A percentile compares a stretch with the other conserved stretches of the same genome.
Evolutionary conservation across 75 land plant species (phyloP).

Genomic region (Sequoiadendron giganteum): DNA sequence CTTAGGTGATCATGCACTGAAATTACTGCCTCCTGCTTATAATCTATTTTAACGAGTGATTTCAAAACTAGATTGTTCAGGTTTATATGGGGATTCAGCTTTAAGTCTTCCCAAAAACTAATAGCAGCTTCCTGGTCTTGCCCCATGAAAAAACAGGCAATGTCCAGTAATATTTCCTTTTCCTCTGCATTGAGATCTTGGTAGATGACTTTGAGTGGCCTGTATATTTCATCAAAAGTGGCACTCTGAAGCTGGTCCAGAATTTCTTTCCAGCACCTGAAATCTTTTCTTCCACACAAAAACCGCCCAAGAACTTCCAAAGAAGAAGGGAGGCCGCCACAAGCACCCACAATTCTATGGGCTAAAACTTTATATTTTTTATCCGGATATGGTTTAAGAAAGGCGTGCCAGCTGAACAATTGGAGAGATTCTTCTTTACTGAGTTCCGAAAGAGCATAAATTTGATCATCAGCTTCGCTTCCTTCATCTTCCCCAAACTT

Average conservation of each 20-base stretch:
- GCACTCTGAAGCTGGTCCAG: not conserved
- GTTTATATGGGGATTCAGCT: not conserved
- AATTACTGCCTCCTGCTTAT: not conserved
- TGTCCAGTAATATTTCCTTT: not conserved
- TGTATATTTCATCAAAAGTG: not conserved
- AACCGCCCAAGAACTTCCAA: not conserved
- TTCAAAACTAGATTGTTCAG: not conserved
- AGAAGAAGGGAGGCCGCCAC: not conserved
- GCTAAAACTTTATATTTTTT: not conserved
- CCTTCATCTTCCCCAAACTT: not conserved
- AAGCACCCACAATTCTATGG: not conserved
- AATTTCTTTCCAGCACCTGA: not conserved
- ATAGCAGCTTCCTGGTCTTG: not conserved
- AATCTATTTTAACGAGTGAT: not conserved
- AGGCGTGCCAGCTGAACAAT: not conserved
- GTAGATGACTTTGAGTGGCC: not conserved
- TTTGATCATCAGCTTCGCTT: not conserved
- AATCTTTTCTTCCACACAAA: not conserved
- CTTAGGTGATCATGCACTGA: not conserved
- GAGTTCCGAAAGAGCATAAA: not conserved
- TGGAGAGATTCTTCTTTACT: not conserved
- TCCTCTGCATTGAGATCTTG: not conserved
- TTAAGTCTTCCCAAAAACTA: not conserved
- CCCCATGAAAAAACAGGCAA: not conserved
- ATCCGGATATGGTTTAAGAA: not conserved